Percentiles rank a stretch among this genome's conserved stretches.
These are phyloP conservation scores for Penicillium sp. DNA, from an alignment of 2,329 filamentous ascomycete genomes.

Conservation along the genomic window DNA sequence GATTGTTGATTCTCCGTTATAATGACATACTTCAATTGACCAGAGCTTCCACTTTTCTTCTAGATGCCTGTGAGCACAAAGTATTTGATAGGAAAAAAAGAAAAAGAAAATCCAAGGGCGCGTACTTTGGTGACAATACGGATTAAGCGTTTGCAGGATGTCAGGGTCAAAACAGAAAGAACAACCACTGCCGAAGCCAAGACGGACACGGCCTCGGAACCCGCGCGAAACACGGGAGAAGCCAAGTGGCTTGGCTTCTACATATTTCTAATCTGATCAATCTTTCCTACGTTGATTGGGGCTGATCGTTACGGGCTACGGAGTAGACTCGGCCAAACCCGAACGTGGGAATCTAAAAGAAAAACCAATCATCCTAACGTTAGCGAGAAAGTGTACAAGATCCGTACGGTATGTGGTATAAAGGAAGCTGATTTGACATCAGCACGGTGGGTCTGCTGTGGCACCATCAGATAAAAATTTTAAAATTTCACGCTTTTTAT, in stretches of 20 bases:
- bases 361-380: neutral
- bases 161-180: neutral
- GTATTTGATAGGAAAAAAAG: no score
- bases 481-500: constrained; percentile 11
- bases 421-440: neutral
- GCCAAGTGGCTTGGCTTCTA: neutral
- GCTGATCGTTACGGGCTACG: neutral
- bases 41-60: no score
- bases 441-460: constrained; percentile 11
- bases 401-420: no score
- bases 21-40: constrained; percentile 1
- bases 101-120: no score
- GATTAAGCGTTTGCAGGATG: no score
- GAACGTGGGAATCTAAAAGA: neutral
- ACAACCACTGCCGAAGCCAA: neutral
- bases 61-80: no score
- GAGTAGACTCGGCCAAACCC: neutral
- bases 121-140: no score
- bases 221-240: constrained; percentile 5
- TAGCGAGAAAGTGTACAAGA: no score
- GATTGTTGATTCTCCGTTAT: constrained; percentile 8
- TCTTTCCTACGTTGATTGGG: neutral
- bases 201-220: constrained; percentile 7
- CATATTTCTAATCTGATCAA: neutral
- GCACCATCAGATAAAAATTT: constrained; percentile 21